phyloP scores from a whole-genome alignment of 2,329 filamentous ascomycete species.

The Colletotrichum sp. region DNA sequence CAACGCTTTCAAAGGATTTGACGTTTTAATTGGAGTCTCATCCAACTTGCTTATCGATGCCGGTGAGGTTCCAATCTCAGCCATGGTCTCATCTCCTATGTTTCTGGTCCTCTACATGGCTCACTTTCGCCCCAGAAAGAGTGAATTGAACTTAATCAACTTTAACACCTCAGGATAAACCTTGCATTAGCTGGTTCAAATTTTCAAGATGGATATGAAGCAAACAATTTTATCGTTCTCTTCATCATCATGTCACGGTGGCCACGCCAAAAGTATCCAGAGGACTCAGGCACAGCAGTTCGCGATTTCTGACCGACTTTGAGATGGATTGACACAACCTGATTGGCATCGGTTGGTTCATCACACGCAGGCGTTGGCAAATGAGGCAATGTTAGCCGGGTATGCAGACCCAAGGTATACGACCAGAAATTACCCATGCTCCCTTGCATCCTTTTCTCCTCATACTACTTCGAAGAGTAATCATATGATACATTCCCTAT shows the following conservation, averaged over 20 bases:
- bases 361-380: neutral
- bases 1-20: neutral
- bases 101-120: neutral
- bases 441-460: neutral
- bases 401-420: neutral
- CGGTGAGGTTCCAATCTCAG: neutral
- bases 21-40: neutral
- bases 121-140: neutral
- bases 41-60: accelerated
- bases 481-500: neutral
- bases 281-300: neutral
- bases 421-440: neutral
- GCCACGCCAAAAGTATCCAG: neutral
- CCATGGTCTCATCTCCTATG: neutral
- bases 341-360: neutral
- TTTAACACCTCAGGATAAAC: neutral
- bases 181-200: neutral
- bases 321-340: neutral
- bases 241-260: neutral
- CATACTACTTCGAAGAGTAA: neutral
- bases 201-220: neutral
- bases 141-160: neutral
- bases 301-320: neutral
- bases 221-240: neutral
- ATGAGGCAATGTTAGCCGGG: neutral